Evolutionary conservation across 306 rosid genomes (phyloP), one percentile per base, ranked within the genome.

Genomic region (Arachis hypogaea): DNA sequence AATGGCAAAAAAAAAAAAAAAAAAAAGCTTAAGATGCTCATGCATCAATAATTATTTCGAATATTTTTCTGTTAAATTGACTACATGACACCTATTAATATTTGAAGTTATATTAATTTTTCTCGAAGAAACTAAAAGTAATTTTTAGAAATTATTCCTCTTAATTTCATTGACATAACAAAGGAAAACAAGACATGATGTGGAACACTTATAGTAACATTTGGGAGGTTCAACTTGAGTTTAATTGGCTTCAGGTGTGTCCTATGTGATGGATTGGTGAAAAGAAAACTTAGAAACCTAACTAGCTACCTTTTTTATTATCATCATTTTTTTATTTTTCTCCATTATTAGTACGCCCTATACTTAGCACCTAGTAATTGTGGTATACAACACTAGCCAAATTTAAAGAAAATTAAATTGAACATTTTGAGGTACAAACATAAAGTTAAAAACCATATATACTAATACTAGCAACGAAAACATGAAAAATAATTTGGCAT

Each of bases 391-490:
- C 29, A 69, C 33, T 45, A 12, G 65, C 59, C 70, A 79, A 33
- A 33, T 33, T 33, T 33, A 33, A 66, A 73, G 33, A 57, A 66
- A 11, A 58, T 76, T 41, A 71, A 71, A 36, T 43, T 76, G 7
- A 61, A 60, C 83, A 47, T 58, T 63, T 71, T 12, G n/a, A 30
- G 78, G 60, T 54, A 67, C 46, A 55, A 43, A 71, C 55, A 10
- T 68, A 49, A 68, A 71, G 58, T 33, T 33, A 33, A 33, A 33
- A 33, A 33, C 38, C 38, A 33, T 33, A 33, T 33, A 33, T 33
- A 33, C 38, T 33, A 33, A 38, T 51, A 66, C 56, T 61, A 68
- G 62, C 46, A 47, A 47, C 40, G 40, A 7, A 59, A 66, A 33
- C 77, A 58, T 45, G 12, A 33, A 33, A 33, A 62, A 54, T 44